Evolutionary conservation across 2,329 filamentous ascomycete genomes (phyloP).

Genomic region (Beauveria caledonica): DNA sequence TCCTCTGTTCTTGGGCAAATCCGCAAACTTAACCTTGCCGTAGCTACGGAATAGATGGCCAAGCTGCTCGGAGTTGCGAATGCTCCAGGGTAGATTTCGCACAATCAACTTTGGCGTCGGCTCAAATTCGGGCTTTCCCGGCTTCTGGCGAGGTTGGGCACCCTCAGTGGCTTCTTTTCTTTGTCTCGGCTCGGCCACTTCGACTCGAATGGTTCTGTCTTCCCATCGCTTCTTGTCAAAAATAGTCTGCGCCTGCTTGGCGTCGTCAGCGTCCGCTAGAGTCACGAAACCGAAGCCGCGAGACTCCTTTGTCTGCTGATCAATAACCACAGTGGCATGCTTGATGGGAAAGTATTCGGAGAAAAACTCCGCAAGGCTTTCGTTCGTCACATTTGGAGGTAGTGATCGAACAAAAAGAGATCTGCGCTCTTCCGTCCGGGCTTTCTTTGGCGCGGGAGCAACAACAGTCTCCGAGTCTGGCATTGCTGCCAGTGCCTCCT

Average conservation of each 20-base stretch:
- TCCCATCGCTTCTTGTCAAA: constrained; percentile 71
- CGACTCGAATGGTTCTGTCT: constrained; percentile 74
- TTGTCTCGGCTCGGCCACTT: constrained; percentile 79
- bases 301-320: constrained; percentile 77
- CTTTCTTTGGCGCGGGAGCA: constrained; percentile 40
- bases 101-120: constrained; percentile 74
- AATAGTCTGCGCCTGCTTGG: constrained; percentile 68
- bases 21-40: constrained; percentile 83
- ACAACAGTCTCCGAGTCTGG: constrained; percentile 25
- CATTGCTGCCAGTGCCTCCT: constrained; percentile 23
- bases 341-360: constrained; percentile 92
- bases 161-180: constrained; percentile 49
- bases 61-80: constrained; percentile 79
- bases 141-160: constrained; percentile 34
- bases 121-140: constrained; percentile 49
- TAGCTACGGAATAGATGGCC: constrained; percentile 73
- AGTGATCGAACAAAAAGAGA: constrained; percentile 90
- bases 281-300: constrained; percentile 96
- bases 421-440: constrained; percentile 50
- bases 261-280: constrained; percentile 89
- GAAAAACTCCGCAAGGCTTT: constrained; percentile 79
- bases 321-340: constrained; percentile 86
- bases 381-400: constrained; percentile 68
- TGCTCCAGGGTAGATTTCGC: constrained; percentile 90
- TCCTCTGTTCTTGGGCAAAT: constrained; percentile 69